Evolutionary conservation across 2,329 filamentous ascomycete genomes (phyloP).

Genomic region (Aspergillus tamarii): DNA sequence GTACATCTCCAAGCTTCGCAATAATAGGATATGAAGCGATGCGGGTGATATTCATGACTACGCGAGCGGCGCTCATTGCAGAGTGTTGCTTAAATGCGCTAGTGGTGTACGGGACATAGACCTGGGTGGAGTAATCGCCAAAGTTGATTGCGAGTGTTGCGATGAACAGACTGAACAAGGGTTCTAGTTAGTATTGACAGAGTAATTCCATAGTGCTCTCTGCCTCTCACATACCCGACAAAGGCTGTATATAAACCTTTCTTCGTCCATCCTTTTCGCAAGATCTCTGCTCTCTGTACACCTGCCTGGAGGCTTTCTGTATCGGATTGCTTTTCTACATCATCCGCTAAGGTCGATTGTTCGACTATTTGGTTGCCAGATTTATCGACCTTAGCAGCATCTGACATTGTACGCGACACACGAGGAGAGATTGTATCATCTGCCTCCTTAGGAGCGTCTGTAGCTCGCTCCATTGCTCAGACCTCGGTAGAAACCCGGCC

Average conservation of each 20-base stretch:
- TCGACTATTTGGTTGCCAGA: background rate
- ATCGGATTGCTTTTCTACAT: constrained; percentile 14
- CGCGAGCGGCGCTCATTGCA: constrained; percentile 25
- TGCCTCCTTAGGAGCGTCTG: background rate
- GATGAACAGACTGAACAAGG: constrained; percentile 19
- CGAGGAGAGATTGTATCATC: background rate
- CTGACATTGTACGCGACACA: background rate
- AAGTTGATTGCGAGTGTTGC: constrained; percentile 25
- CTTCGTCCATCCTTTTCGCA: constrained; percentile 25
- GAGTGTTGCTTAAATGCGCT: constrained; percentile 30
- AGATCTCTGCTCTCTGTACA: constrained; percentile 24
- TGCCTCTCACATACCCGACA: constrained; percentile 11
- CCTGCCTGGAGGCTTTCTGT: constrained; percentile 22
- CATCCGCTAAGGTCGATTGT: background rate
- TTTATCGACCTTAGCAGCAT: background rate
- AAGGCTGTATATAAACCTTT: constrained; percentile 23
- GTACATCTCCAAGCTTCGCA: constrained; percentile 30
- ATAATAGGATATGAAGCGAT: constrained; percentile 32
- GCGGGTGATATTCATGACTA: constrained; percentile 28
- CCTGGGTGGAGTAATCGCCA: constrained; percentile 26
- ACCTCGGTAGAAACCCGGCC: background rate
- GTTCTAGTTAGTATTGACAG: background rate
- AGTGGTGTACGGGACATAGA: constrained; percentile 28
- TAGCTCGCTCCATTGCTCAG: background rate
- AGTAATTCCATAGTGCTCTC: fast-evolving